Percentiles rank a stretch among this genome's conserved stretches.
Conservation (phyloP, 192 early-diverging fungal species). For the Tieghemiomyces parasiticus region DNA sequence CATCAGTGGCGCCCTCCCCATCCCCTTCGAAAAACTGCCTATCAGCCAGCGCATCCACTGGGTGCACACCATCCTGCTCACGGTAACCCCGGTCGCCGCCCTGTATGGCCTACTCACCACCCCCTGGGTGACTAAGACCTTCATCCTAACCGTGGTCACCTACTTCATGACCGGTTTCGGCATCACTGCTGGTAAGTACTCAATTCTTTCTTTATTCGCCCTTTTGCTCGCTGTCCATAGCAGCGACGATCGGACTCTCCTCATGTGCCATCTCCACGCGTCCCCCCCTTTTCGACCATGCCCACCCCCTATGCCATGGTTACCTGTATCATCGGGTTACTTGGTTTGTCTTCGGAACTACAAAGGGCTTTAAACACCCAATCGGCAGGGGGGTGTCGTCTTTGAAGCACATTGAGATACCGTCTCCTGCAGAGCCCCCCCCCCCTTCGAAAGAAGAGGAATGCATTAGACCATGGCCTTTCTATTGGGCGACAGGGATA, state of each 20-base stretch:
- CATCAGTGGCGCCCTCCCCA: neutral
- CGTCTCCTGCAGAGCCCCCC: too few relatives aligned
- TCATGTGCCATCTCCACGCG: too few relatives aligned
- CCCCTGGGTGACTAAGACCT: slow-evolving; percentile 46
- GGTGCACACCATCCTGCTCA: slow-evolving; percentile 47
- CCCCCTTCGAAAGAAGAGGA: too few relatives aligned
- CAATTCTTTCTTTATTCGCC: neutral
- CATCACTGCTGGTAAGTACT: slow-evolving; percentile 69
- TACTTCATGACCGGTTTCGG: slow-evolving; percentile 73
- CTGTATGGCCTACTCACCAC: slow-evolving; percentile 67
- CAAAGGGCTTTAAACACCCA: too few relatives aligned
- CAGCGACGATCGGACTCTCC: slow-evolving; percentile 10
- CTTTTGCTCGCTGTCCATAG: neutral
- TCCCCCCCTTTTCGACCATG: too few relatives aligned
- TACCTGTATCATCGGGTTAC: too few relatives aligned
- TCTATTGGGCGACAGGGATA: too few relatives aligned
- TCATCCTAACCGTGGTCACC: slow-evolving; percentile 51
- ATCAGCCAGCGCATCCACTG: slow-evolving; percentile 42
- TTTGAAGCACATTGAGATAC: too few relatives aligned
- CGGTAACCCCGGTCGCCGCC: slow-evolving; percentile 58
- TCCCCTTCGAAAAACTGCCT: slow-evolving; percentile 21
- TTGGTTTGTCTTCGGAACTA: too few relatives aligned
- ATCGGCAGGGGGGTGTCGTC: too few relatives aligned
- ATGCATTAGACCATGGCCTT: too few relatives aligned
- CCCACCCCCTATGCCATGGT: too few relatives aligned